A percentile compares a stretch with the other conserved stretches of the same genome.
Conservation (phyloP, 331 rosid genomes). For the Stylosanthes scabra region DNA sequence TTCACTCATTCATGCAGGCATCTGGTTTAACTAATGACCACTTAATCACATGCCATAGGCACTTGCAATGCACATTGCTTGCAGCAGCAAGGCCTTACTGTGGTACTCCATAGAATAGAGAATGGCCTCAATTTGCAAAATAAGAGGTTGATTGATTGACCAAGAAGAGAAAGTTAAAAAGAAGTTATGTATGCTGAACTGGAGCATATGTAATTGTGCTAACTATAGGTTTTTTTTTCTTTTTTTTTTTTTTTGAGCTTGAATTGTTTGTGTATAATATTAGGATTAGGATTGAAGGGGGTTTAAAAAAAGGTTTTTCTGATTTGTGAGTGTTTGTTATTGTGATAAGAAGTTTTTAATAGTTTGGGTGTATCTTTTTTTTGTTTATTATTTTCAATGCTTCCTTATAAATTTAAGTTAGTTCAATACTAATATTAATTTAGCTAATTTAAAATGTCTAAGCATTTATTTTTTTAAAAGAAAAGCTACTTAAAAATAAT, state of each 20-base stretch:
- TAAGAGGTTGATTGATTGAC: constrained; percentile 39
- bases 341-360: constrained; percentile 37
- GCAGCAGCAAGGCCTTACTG: constrained; percentile 44
- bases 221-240: constrained; percentile 55
- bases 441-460: too few relatives aligned
- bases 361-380: constrained; percentile 51
- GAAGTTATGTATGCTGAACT: constrained; percentile 27
- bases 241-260: constrained; percentile 33
- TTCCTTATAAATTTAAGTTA: too few relatives aligned
- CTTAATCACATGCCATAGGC: constrained; percentile 84
- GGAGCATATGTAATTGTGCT: constrained; percentile 54
- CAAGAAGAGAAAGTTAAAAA: constrained; percentile 8
- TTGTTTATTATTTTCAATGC: not conserved
- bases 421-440: too few relatives aligned
- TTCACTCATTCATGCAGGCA: constrained; percentile 96
- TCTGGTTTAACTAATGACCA: constrained; percentile 96
- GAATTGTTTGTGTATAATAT: constrained; percentile 53
- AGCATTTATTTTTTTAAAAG: too few relatives aligned
- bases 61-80: constrained; percentile 75
- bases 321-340: constrained; percentile 42
- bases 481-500: too few relatives aligned
- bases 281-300: constrained; percentile 28
- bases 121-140: constrained; percentile 26
- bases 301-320: constrained; percentile 7
- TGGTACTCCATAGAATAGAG: not conserved